phyloP scores from a whole-genome alignment of 306 rosid species.

The Gillenia trifoliata region DNA sequence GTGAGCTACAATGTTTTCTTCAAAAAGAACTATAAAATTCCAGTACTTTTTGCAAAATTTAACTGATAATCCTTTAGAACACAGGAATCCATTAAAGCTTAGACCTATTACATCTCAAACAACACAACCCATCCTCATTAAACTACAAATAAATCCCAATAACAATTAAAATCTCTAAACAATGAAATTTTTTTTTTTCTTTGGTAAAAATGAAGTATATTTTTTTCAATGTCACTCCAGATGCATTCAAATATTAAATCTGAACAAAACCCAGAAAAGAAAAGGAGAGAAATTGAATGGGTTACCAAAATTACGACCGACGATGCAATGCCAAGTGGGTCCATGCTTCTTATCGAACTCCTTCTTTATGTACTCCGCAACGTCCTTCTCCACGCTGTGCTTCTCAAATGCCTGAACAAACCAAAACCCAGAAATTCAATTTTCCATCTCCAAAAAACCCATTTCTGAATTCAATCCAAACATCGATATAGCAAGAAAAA shows the following conservation, averaged over 20 bases:
- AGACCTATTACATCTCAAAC: conserved; percentile 33
- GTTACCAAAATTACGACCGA: conserved; percentile 92
- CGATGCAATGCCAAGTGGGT: conserved; percentile 98
- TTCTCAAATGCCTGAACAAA: conserved; percentile 80
- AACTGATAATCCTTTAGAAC: background rate
- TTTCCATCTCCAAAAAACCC: background rate
- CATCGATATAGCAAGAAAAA: background rate
- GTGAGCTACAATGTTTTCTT: background rate
- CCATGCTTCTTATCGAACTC: conserved; percentile 88
- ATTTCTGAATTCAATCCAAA: background rate
- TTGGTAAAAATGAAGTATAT: background rate
- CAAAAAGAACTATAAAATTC: background rate
- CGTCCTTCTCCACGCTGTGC: conserved; percentile 80
- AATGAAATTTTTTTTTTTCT: background rate
- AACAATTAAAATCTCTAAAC: background rate
- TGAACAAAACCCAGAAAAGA: conserved; percentile 5
- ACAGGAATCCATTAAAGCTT: conserved; percentile 1
- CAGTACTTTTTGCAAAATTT: background rate
- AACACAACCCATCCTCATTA: conserved; percentile 8
- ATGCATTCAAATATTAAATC: conserved; percentile 13
- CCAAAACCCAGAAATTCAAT: background rate
- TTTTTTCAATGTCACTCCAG: background rate
- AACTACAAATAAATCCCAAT: background rate
- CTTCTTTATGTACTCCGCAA: conserved; percentile 87
- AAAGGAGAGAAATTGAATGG: background rate